Evolutionary conservation across 805 yeast species (phyloP).

Genomic region (Saccharomycopsis guyanensis): DNA sequence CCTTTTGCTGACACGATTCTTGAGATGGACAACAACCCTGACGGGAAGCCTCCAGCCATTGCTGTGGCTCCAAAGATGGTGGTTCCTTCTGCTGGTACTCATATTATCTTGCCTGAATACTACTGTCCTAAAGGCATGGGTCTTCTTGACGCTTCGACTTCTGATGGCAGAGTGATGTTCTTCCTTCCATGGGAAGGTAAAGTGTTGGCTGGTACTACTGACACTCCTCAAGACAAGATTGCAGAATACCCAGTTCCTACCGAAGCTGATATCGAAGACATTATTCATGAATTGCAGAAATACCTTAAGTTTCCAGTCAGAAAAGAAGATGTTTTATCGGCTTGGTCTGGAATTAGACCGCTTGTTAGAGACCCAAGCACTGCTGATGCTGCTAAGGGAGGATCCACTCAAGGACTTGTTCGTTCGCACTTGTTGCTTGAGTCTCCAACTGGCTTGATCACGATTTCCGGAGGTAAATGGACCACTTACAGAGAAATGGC

Average conservation of each 20-base stretch:
- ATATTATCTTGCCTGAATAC: conserved; percentile 83
- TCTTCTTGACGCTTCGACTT: conserved; percentile 80
- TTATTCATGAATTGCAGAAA: conserved; percentile 79
- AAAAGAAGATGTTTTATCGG: conserved; percentile 85
- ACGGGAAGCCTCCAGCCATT: conserved; percentile 52
- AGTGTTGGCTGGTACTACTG: conserved; percentile 94
- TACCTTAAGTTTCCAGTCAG: conserved; percentile 83
- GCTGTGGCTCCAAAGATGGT: conserved; percentile 65
- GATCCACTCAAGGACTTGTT: conserved; percentile 78
- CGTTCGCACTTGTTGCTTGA: conserved; percentile 78
- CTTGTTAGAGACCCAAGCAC: conserved; percentile 75
- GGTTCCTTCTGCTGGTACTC: conserved; percentile 93
- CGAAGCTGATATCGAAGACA: conserved; percentile 84
- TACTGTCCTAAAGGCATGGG: conserved; percentile 87
- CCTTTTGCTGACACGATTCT: conserved; percentile 81
- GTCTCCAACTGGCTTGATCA: conserved; percentile 68
- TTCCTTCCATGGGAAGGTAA: conserved; percentile 98
- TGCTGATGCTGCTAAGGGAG: conserved; percentile 37
- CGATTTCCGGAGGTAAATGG: conserved; percentile 97
- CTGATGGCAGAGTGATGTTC: conserved; percentile 95
- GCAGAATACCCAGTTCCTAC: conserved; percentile 71
- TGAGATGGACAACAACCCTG: conserved; percentile 73
- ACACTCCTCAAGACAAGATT: conserved; percentile 67
- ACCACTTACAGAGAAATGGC: conserved; percentile 98
- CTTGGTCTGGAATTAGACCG: conserved; percentile 97